Percentiles rank a stretch among this genome's conserved stretches.
These are phyloP conservation scores for Beauveria australis DNA, from an alignment of 2,329 filamentous ascomycete genomes.

Conservation along the genomic window DNA sequence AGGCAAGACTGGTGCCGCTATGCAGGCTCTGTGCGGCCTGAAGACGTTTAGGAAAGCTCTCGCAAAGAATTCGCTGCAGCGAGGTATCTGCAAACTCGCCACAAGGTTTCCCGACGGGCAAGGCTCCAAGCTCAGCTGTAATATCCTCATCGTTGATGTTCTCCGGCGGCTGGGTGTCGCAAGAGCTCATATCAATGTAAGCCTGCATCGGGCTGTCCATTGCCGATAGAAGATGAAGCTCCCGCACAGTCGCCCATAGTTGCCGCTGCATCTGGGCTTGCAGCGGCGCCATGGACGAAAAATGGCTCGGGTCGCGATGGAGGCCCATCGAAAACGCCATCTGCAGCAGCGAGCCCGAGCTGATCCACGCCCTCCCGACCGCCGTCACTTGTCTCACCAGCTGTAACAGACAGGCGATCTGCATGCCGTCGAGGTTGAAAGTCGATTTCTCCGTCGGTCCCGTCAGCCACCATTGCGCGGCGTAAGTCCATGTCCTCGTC, in stretches of 20 bases:
- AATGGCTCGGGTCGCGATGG: conserved; percentile 6
- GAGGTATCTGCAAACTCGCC: not conserved
- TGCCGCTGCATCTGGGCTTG: conserved; percentile 1
- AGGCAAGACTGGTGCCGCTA: not conserved
- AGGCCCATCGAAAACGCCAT: conserved; percentile 4
- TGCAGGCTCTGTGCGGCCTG: not conserved
- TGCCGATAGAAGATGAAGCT: not conserved
- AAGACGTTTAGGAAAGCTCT: not conserved
- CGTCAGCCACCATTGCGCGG: conserved; percentile 9
- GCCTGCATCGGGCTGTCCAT: conserved; percentile 2
- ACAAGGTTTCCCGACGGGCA: not conserved
- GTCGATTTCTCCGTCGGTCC: not conserved
- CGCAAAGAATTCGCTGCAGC: not conserved
- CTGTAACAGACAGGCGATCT: conserved; percentile 4
- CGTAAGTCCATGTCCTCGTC: not conserved
- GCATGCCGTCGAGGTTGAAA: conserved; percentile 1
- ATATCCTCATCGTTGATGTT: not conserved
- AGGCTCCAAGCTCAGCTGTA: not conserved
- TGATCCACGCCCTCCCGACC: not conserved
- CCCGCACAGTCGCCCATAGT: conserved; percentile 6
- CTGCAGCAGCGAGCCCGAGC: conserved; percentile 1
- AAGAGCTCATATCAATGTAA: not conserved
- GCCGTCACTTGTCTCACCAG: conserved; percentile 6
- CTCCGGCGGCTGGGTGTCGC: conserved; percentile 2
- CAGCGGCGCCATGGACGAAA: not conserved